Evolutionary conservation across 495 filamentous ascomycete genomes (phyloP), one percentile per base, ranked within the genome.

Genomic region (Oleoguttula mirabilis): DNA sequence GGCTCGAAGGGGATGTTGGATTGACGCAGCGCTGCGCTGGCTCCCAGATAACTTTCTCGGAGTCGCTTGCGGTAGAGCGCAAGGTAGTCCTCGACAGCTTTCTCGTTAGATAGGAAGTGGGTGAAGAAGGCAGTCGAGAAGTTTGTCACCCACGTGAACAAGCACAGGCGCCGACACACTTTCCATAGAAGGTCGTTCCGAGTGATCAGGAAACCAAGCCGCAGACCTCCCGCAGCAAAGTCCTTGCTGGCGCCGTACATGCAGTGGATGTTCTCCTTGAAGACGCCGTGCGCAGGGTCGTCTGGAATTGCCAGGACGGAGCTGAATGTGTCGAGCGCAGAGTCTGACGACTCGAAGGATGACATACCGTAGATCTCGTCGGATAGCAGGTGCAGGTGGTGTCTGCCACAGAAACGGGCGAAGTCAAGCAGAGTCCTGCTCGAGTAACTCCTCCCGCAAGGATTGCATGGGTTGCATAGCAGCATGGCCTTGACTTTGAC

Each of bases 191-290:
- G 60, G 0, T 28, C 17, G 24, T 75, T 75, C 36, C 66, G 64
- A 0, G 72, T 71, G 35, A 72, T 61, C 5, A 79, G 52, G 32
- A 57, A 66, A 0, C 75, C 75, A 0, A 80, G 45, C 3, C 76
- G 64, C 15, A 79, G 56, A 0, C 77, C 76, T 32, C 64, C 67
- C 0, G 68, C 64, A 0, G 65, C 69, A 43, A 77, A 77, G 48
- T 81, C 76, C 45, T 80, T 78, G 27, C 62, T 66, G 61, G 76
- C 65, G 0, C 77, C 76, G 53, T 72, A 82, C 0, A 79, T 55
- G 1, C 73, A 65, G 57, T 82, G 78, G 0, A 82, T 6, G 15
- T 35, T 8, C 6, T 10, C 15, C 32, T n/a, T n/a, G n/a, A n/a
- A n/a, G n/a, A n/a, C n/a, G n/a, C n/a, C n/a, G n/a, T n/a, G n/a